Evolutionary conservation across 352 stramenopile genomes (phyloP), one percentile per base, ranked within the genome.

Genomic region (Plasmopara halstedii): DNA sequence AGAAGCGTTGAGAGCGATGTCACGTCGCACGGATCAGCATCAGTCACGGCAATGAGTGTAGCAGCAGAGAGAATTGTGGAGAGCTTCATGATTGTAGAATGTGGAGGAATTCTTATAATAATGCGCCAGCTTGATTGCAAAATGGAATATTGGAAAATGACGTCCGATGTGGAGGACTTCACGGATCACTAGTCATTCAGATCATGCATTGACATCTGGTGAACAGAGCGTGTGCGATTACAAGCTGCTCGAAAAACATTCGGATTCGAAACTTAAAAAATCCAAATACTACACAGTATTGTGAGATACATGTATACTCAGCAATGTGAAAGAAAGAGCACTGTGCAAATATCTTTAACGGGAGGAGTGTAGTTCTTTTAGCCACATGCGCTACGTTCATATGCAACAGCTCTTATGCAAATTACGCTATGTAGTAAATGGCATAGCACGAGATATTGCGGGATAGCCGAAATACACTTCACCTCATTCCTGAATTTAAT

Each of bases 61-160:
- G 44, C 50, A 39, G 55, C 42, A 23, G 26, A 46, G 42, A 21
- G 20, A 22, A 64, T 40, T 23, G 56, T 22, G 33, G 48, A 40
- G 38, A 70, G 60, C 41, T 67, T 63, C 61, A 67, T 70, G 40
- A 32, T 65, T 17, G 25, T 10, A 10, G 11, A 11, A 10, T 29
- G 26, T 31, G 32, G 29, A 13, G 31, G 31, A 27, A 46, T n/a
- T n/a, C n/a, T n/a, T n/a, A n/a, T n/a, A n/a, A 35, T 38, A 17
- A 15, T 15, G 41, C 6, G 8, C 13, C 50, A 52, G 51, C 45
- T 64, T 65, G 47, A 22, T 41, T 18, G n/a, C 55, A 31, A 53
- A 51, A 49, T 46, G 44, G 60, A 39, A 23, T 49, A 59, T 60
- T 65, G 26, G 34, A 34, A 51, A 70, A 11, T 70, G 60, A 66